phyloP scores from a whole-genome alignment of 805 yeast genomes.

The Tetrapisispora iriomotensis region DNA sequence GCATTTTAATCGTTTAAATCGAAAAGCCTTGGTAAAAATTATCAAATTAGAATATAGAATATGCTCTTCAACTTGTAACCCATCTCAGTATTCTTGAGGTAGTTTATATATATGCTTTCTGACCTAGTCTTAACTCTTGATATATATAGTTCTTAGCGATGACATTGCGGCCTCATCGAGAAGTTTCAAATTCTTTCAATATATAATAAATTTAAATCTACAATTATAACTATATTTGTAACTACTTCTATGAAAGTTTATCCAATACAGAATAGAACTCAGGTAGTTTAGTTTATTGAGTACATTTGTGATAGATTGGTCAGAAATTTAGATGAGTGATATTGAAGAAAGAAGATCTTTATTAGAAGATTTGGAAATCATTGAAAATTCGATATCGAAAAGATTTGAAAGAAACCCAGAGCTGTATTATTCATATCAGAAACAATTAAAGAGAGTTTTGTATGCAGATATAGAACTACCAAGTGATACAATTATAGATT shows the following conservation, averaged over 20 bases:
- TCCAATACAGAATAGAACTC: no score
- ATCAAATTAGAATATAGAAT: no score
- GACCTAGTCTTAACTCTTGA: no score
- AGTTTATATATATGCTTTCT: no score
- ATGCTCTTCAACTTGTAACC: no score
- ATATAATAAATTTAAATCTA: not conserved
- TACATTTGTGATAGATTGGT: not conserved
- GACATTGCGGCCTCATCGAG: not conserved
- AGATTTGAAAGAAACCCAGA: constrained; percentile 56
- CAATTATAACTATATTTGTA: not conserved
- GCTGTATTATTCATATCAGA: constrained; percentile 32
- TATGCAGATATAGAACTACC: constrained; percentile 3
- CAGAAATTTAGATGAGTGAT: constrained; percentile 3
- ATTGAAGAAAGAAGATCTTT: constrained; percentile 33
- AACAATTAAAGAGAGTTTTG: constrained; percentile 5
- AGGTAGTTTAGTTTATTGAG: not conserved
- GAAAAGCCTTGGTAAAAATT: not conserved
- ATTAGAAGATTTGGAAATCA: constrained; percentile 58
- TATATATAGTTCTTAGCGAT: no score
- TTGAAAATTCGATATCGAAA: constrained; percentile 56
- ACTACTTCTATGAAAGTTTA: no score
- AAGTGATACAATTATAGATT: constrained; percentile 9
- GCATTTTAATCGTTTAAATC: constrained; percentile 5
- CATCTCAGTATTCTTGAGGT: no score
- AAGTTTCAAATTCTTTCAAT: not conserved